phyloP scores from a whole-genome alignment of 2,329 filamentous ascomycete genomes.

The Fusarium hostae region DNA sequence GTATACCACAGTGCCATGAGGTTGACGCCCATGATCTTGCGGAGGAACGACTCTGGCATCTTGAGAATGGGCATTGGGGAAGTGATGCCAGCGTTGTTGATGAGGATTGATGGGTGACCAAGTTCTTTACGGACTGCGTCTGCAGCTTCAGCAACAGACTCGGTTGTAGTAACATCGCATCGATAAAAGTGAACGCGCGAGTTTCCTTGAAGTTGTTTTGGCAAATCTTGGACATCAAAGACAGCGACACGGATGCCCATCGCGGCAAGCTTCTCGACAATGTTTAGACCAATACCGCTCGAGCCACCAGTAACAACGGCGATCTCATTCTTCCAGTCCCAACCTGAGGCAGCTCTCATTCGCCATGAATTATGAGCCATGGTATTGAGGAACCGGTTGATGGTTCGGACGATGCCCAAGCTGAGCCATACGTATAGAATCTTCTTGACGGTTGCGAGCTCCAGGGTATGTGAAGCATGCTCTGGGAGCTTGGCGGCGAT shows the following conservation, averaged over 20 bases:
- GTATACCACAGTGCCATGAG: conserved; percentile 72
- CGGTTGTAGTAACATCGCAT: conserved; percentile 55
- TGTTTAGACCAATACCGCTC: conserved; percentile 54
- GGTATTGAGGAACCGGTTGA: conserved; percentile 43
- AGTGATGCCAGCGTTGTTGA: conserved; percentile 76
- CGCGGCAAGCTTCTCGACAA: conserved; percentile 47
- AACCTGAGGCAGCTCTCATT: conserved; percentile 26
- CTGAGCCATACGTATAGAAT: conserved; percentile 37
- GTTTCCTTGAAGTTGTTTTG: conserved; percentile 40
- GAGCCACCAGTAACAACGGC: conserved; percentile 58
- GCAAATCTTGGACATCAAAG: conserved; percentile 66
- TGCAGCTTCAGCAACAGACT: conserved; percentile 58
- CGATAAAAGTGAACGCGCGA: conserved; percentile 47
- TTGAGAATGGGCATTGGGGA: conserved; percentile 69
- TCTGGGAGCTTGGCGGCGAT: conserved; percentile 10
- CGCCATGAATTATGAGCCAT: conserved; percentile 49
- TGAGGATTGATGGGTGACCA: conserved; percentile 73
- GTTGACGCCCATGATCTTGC: conserved; percentile 76
- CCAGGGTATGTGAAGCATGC: conserved; percentile 9
- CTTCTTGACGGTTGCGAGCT: conserved; percentile 4
- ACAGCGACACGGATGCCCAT: conserved; percentile 72
- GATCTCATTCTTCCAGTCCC: conserved; percentile 55
- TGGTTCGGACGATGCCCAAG: conserved; percentile 36
- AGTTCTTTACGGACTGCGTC: conserved; percentile 54
- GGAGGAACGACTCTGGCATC: conserved; percentile 64